These are phyloP conservation scores for Stephanodiscus triporus DNA, from an alignment of 108 stramenopile genomes.

Conservation along the genomic window DNA sequence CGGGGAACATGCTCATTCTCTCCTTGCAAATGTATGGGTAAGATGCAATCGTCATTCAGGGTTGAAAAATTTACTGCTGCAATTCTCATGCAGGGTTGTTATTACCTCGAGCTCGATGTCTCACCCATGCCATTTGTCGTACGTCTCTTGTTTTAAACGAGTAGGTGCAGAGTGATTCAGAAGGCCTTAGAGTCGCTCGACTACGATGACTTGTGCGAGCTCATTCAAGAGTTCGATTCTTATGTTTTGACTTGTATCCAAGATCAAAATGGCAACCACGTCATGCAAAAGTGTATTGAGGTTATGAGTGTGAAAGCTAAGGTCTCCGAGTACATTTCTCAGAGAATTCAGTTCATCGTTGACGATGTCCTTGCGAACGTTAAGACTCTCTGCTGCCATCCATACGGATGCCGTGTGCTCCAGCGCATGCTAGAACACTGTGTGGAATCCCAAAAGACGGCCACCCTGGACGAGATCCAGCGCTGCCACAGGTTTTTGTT, in stretches of 20 bases:
- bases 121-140: neutral
- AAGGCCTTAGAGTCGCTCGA: conserved; percentile 88
- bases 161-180: conserved; percentile 93
- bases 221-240: conserved; percentile 86
- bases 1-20: conserved; percentile 83
- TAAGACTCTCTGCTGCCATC: conserved; percentile 88
- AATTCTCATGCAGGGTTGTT: neutral
- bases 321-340: conserved; percentile 52
- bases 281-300: conserved; percentile 96
- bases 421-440: conserved; percentile 97
- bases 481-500: conserved; percentile 66
- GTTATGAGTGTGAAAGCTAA: conserved; percentile 73
- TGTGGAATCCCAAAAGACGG: conserved; percentile 72
- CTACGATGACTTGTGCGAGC: conserved; percentile 70
- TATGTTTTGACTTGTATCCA: conserved; percentile 93
- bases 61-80: neutral
- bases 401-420: conserved; percentile 96
- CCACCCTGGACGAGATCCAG: conserved; percentile 66
- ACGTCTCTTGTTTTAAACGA: neutral
- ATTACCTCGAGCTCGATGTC: neutral
- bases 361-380: conserved; percentile 87
- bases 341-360: conserved; percentile 93
- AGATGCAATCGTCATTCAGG: conserved; percentile 14
- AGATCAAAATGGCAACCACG: conserved; percentile 98
- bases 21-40: conserved; percentile 93